A percentile compares a stretch with the other conserved stretches of the same genome.
Evolutionary conservation across 768 basidiomycete genomes (phyloP).

Genomic region (Cytidiella melzeri): DNA sequence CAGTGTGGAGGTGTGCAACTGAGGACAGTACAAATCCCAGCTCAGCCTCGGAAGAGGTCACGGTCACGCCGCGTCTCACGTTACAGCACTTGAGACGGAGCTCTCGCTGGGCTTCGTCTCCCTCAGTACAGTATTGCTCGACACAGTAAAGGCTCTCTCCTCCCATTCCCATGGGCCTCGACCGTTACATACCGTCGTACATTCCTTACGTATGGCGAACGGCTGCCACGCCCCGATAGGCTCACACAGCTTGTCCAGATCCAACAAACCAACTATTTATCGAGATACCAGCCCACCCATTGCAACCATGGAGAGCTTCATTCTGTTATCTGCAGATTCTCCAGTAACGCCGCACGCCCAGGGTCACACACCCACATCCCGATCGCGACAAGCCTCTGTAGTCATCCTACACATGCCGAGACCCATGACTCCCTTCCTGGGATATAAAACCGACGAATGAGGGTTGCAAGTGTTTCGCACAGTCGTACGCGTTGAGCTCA

Average conservation of each 20-base stretch:
- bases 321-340: background rate
- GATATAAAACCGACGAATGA: background rate
- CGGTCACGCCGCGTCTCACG: conserved; percentile 4
- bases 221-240: conserved; percentile 10
- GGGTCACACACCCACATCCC: too few species aligned
- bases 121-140: background rate
- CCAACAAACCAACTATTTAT: background rate
- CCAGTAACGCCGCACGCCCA: too few species aligned
- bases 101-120: background rate
- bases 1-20: conserved; percentile 2
- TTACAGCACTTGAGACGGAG: background rate
- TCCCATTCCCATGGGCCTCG: conserved; percentile 1
- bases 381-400: background rate
- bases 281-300: background rate
- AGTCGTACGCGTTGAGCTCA: background rate
- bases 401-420: background rate
- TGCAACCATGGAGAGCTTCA: background rate
- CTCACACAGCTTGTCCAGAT: conserved; percentile 3
- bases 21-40: conserved; percentile 1
- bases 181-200: conserved; percentile 2
- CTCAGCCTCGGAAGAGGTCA: conserved; percentile 8
- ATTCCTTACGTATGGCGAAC: conserved; percentile 5
- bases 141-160: background rate
- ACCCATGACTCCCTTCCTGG: background rate
- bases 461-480: background rate